These are phyloP conservation scores for Amanita polypyramis DNA, from an alignment of 768 basidiomycete genomes.

Conservation along the genomic window DNA sequence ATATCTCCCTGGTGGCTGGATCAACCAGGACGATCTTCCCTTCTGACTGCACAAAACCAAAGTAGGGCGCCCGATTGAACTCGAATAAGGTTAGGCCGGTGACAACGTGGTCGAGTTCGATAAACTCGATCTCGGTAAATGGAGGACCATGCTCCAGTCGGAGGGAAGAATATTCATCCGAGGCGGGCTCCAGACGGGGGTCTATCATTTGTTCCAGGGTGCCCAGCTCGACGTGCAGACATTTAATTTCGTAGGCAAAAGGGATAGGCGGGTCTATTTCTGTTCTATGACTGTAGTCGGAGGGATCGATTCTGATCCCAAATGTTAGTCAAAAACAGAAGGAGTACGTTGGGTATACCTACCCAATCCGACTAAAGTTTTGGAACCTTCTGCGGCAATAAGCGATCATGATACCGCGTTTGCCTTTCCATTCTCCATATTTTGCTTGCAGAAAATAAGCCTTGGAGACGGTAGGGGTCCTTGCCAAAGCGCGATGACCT, in stretches of 20 bases:
- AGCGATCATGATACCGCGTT: conserved; percentile 44
- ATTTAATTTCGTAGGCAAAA: conserved; percentile 35
- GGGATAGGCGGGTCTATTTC: conserved; percentile 32
- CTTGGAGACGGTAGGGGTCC: conserved; percentile 36
- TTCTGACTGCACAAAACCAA: conserved; percentile 5
- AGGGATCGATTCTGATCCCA: conserved; percentile 23
- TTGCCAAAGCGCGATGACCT: conserved; percentile 35
- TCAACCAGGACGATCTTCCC: conserved; percentile 6
- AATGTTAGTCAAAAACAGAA: neutral
- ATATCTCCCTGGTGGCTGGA: conserved; percentile 5
- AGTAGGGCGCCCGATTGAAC: conserved; percentile 19
- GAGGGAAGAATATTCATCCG: conserved; percentile 20
- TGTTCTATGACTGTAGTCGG: conserved; percentile 23
- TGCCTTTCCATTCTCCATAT: conserved; percentile 37
- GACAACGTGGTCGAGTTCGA: conserved; percentile 6
- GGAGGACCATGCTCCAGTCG: neutral
- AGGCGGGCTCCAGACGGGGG: conserved; percentile 27
- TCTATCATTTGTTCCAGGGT: conserved; percentile 34
- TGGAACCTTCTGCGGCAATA: conserved; percentile 31
- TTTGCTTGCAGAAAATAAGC: conserved; percentile 51
- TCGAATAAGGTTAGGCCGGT: conserved; percentile 27
- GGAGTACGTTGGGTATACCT: neutral
- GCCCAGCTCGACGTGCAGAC: conserved; percentile 29
- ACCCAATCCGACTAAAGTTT: conserved; percentile 11
- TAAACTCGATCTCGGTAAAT: conserved; percentile 5